These are phyloP conservation scores for Leptodontidium sp. DNA, from an alignment of 2,329 filamentous ascomycete genomes.

Conservation along the genomic window DNA sequence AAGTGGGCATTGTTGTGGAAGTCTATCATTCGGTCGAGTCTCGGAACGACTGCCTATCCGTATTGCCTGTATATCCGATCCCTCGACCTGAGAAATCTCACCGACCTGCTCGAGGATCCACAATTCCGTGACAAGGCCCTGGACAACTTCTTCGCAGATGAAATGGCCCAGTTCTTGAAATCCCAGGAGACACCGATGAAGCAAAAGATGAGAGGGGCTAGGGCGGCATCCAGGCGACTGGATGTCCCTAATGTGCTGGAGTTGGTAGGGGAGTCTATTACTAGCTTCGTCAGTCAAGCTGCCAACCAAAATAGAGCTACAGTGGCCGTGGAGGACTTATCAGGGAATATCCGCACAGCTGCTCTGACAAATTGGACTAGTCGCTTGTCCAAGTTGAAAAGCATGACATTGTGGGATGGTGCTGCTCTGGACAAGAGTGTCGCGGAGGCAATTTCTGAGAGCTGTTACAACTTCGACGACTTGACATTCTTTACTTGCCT, in stretches of 20 bases:
- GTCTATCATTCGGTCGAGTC: conserved; percentile 71
- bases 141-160: conserved; percentile 51
- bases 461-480: conserved; percentile 68
- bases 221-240: conserved; percentile 40
- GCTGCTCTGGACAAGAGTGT: conserved; percentile 63
- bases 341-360: conserved; percentile 59
- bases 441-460: conserved; percentile 60
- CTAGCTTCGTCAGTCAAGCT: conserved; percentile 55
- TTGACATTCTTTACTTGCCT: conserved; percentile 62
- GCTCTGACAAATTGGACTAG: conserved; percentile 66
- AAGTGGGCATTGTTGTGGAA: conserved; percentile 73
- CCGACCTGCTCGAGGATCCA: conserved; percentile 64
- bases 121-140: conserved; percentile 42
- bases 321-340: conserved; percentile 64
- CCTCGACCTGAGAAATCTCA: conserved; percentile 69
- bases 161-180: conserved; percentile 47
- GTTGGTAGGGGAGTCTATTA: conserved; percentile 65
- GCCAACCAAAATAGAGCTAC: conserved; percentile 54
- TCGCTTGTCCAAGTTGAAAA: conserved; percentile 63
- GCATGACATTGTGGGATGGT: conserved; percentile 68
- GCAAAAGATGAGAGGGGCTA: conserved; percentile 39
- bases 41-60: conserved; percentile 68
- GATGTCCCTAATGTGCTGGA: conserved; percentile 50
- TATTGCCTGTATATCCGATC: conserved; percentile 74
- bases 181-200: conserved; percentile 46